These are phyloP conservation scores for Citrus hindsii DNA, from an alignment of 345 rosid species.

Conservation along the genomic window DNA sequence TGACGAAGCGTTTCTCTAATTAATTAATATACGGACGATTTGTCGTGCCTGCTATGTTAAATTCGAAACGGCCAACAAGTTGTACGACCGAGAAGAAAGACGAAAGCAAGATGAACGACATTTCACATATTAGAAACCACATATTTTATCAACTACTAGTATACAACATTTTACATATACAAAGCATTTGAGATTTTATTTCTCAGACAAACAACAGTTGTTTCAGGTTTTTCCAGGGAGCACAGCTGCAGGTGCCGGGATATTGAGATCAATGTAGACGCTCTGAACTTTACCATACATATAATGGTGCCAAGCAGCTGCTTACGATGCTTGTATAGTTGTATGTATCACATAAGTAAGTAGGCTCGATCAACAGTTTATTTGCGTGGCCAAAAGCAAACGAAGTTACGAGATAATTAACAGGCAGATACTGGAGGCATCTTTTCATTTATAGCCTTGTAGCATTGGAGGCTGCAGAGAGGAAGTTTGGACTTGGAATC, in stretches of 20 bases:
- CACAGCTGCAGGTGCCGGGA: neutral
- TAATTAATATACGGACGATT: no score
- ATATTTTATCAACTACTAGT: neutral
- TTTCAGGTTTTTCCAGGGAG: neutral
- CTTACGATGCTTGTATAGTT: neutral
- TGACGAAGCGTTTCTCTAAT: no score
- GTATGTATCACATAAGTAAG: neutral
- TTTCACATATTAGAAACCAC: neutral
- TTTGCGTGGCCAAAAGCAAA: neutral
- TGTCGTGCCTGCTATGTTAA: no score
- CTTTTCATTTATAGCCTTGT: constrained; percentile 40
- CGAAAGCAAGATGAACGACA: neutral
- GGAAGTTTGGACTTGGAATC: constrained; percentile 56
- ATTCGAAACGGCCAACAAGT: no score
- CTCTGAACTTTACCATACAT: neutral
- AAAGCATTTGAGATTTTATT: neutral
- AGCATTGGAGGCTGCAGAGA: constrained; percentile 53
- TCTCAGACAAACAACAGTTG: neutral
- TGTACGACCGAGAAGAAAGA: no score
- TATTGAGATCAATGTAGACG: neutral
- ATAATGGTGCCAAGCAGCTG: neutral
- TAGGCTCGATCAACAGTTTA: neutral
- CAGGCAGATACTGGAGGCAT: constrained; percentile 17
- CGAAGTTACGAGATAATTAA: neutral
- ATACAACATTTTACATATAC: neutral